Evolutionary conservation across 495 filamentous ascomycete species (phyloP).

Genomic region (Achaetomiella virescens): DNA sequence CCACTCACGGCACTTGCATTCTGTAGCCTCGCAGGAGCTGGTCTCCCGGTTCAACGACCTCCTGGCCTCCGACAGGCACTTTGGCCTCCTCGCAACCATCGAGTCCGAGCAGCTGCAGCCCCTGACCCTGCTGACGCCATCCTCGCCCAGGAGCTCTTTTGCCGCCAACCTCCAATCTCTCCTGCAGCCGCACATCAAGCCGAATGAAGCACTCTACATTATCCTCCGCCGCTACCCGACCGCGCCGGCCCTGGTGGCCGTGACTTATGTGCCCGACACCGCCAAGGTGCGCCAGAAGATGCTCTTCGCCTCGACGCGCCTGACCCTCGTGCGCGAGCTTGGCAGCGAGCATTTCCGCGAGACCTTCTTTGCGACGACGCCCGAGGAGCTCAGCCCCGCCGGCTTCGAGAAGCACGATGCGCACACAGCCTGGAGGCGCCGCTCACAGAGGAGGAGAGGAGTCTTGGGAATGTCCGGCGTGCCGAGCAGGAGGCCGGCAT

Average conservation of each 20-base stretch:
- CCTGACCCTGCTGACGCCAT: conserved; percentile 50
- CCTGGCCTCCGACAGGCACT: conserved; percentile 54
- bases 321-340: conserved; percentile 78
- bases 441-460: conserved; percentile 82
- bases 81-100: conserved; percentile 80
- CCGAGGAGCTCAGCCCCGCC: conserved; percentile 61
- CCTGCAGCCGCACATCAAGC: conserved; percentile 58
- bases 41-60: conserved; percentile 73
- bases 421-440: conserved; percentile 62
- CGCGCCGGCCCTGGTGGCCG: conserved; percentile 56
- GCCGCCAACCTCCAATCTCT: conserved; percentile 49
- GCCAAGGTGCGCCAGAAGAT: conserved; percentile 94
- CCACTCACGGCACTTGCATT: neutral
- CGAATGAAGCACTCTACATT: conserved; percentile 73
- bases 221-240: conserved; percentile 64
- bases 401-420: conserved; percentile 75
- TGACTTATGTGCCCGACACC: conserved; percentile 86
- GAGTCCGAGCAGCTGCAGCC: conserved; percentile 66
- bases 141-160: conserved; percentile 52
- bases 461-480: conserved; percentile 66
- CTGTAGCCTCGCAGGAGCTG: conserved; percentile 76
- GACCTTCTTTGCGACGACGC: conserved; percentile 68
- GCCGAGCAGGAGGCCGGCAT: conserved; percentile 72
- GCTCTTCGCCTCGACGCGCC: conserved; percentile 83
- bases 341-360: conserved; percentile 82